Conservation (phyloP, 2,329 filamentous ascomycete species). For the Ascosphaera aggregata region DNA sequence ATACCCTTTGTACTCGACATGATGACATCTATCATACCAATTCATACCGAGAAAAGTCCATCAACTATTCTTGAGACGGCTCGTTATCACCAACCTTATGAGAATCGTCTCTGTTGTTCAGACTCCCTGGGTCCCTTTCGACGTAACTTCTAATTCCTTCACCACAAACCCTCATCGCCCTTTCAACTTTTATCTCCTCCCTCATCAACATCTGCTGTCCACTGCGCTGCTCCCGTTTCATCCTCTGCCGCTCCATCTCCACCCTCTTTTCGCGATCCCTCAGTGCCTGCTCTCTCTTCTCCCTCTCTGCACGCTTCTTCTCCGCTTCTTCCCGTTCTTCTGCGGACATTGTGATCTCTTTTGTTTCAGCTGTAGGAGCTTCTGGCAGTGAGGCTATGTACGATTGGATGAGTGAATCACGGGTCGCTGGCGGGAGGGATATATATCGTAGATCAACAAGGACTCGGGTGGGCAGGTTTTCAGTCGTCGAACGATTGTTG, state of each 20-base stretch:
- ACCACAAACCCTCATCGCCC: conserved; percentile 20
- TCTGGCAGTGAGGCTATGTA: conserved; percentile 21
- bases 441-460: conserved; percentile 23
- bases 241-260: conserved; percentile 19
- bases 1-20: not conserved
- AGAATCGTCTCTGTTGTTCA: too few relatives aligned
- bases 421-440: conserved; percentile 15
- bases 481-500: conserved; percentile 17
- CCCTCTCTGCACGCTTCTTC: conserved; percentile 17
- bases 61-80: too few relatives aligned
- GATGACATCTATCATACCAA: too few relatives aligned
- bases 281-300: conserved; percentile 21
- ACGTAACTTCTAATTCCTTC: conserved; percentile 20
- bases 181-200: conserved; percentile 21
- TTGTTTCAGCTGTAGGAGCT: conserved; percentile 8
- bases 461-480: conserved; percentile 18
- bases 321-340: conserved; percentile 16
- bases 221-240: conserved; percentile 16
- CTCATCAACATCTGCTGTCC: conserved; percentile 20
- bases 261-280: conserved; percentile 20
- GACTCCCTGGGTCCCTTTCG: conserved; percentile 12
- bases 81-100: too few relatives aligned
- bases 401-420: conserved; percentile 19
- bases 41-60: too few relatives aligned
- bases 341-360: conserved; percentile 12